phyloP scores from a whole-genome alignment of 2,329 filamentous ascomycete genomes.

The Monilinia polystroma region DNA sequence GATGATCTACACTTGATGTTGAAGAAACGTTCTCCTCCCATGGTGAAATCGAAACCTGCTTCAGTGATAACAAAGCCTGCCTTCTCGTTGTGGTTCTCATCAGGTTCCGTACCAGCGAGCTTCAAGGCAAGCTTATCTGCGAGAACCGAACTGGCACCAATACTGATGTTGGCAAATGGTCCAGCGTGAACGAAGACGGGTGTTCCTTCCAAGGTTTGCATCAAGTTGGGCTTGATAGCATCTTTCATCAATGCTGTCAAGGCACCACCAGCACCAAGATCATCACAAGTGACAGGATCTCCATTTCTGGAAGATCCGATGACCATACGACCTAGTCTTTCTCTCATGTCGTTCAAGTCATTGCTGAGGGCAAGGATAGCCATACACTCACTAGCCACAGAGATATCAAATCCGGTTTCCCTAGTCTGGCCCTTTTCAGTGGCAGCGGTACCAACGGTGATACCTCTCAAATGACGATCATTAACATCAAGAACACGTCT shows the following conservation, averaged over 20 bases:
- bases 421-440: slow-evolving; percentile 89
- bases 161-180: slow-evolving; percentile 97
- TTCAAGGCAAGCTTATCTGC: slow-evolving; percentile 95
- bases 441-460: slow-evolving; percentile 82
- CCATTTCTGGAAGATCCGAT: slow-evolving; percentile 82
- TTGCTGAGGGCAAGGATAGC: slow-evolving; percentile 94
- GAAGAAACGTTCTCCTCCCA: slow-evolving; percentile 99
- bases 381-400: slow-evolving; percentile 97
- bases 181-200: slow-evolving; percentile 97
- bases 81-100: slow-evolving; percentile 80
- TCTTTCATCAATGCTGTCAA: slow-evolving; percentile 95
- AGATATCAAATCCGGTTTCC: slow-evolving; percentile 95
- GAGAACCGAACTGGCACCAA: slow-evolving; percentile 92
- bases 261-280: slow-evolving; percentile 88
- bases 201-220: slow-evolving; percentile 97
- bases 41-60: slow-evolving; percentile 98
- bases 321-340: slow-evolving; percentile 93
- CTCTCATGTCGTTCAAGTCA: slow-evolving; percentile 81
- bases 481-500: slow-evolving; percentile 95
- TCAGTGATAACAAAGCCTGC: slow-evolving; percentile 94
- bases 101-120: slow-evolving; percentile 88
- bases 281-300: slow-evolving; percentile 92
- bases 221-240: slow-evolving; percentile 97
- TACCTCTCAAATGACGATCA: slow-evolving; percentile 85
- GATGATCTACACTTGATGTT: slow-evolving; percentile 99